A percentile compares a stretch with the other conserved stretches of the same genome.
phyloP scores from a whole-genome alignment of 306 rosid species.

The Boehmeria nivea region DNA sequence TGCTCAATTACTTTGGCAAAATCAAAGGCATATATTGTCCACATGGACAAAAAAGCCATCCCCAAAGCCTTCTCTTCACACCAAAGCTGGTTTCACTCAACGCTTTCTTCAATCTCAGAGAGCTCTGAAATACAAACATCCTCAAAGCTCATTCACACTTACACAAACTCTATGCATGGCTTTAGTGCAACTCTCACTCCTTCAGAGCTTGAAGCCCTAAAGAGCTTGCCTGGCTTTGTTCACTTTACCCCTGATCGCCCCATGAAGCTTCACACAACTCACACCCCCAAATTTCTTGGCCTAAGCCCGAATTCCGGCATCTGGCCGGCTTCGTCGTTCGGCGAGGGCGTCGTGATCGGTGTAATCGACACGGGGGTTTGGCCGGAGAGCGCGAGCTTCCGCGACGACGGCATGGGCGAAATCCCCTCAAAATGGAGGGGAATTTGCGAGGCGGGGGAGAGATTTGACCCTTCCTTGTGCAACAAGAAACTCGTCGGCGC shows the following conservation, averaged over 20 bases:
- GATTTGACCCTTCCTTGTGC: slow-evolving; percentile 21
- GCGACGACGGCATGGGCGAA: slow-evolving; percentile 10
- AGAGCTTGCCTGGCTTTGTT: slow-evolving; percentile 4
- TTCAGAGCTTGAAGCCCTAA: slow-evolving; percentile 13
- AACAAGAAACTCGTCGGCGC: slow-evolving; percentile 32
- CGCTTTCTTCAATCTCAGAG: slow-evolving; percentile 17
- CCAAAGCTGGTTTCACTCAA: slow-evolving; percentile 12
- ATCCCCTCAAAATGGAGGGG: slow-evolving; percentile 19
- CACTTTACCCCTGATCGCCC: slow-evolving; percentile 3
- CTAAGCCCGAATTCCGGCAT: slow-evolving; percentile 14
- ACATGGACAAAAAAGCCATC: slow-evolving; percentile 22
- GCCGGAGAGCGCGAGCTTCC: slow-evolving; percentile 24
- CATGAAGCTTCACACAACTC: slow-evolving; percentile 19
- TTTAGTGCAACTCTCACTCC: slow-evolving; percentile 20
- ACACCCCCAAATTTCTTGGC: slow-evolving; percentile 8
- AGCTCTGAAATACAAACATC: background rate
- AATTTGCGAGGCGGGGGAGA: background rate
- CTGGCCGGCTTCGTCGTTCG: slow-evolving; percentile 17
- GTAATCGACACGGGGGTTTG: slow-evolving; percentile 12
- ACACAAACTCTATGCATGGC: slow-evolving; percentile 19
- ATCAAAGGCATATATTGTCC: slow-evolving; percentile 7
- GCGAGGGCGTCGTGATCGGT: slow-evolving; percentile 16
- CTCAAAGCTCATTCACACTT: slow-evolving; percentile 15
- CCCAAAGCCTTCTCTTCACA: slow-evolving; percentile 21
- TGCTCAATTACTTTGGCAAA: background rate